Base-by-base conservation (phyloP, 2,329 filamentous ascomycete species). In the Emericellopsis cladophorae region DNA sequence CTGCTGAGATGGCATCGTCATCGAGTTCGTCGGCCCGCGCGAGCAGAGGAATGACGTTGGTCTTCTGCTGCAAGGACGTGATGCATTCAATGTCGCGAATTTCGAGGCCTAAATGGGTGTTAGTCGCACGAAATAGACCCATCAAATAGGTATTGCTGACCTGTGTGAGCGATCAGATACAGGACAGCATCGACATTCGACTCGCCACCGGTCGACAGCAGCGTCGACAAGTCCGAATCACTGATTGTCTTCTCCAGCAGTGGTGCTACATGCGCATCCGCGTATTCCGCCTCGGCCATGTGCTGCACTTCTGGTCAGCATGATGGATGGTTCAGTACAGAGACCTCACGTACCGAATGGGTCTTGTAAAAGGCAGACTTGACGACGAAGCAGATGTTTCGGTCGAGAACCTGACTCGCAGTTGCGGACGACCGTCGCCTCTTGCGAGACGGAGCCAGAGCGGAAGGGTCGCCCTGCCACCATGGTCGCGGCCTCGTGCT, bases 321-420 rank as follows among this genome's bases (percentile, higher is more conserved):
- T 43, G 24, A 36, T 9, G 3, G 12, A 29, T 12, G 26, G 26
- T 29, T 7, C 3, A 15, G 3, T 18, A 22, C 33, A 15, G 42
- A 9, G 42, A 21, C 10, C 34, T 22, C 37, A 58, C 72, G 45
- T 59, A 78, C 70, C 31, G 71, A 74, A 36, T 64, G 67, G 36
- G 67, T 69, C 47, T 56, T 63, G 33, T 68, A 64, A 57, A 76
- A 78, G 11, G 80, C 79, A 10, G 82, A 77, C 2, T 84, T 90
- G 61, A 96, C 90, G 43, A 95, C 79, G 55, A 98, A 95, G 58
- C 87, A 95, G 5, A 98, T 63, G 54, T 98, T 98, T 24, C 90
- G 76, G 55, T 96, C 90, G 36, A 96, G 65, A 32, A 95, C 74
- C 18, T 78, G 74, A 47, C 92, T 88, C 7, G 79, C 39, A 9